Conservation (phyloP, 805 yeast species). For the Pichia exigua region DNA sequence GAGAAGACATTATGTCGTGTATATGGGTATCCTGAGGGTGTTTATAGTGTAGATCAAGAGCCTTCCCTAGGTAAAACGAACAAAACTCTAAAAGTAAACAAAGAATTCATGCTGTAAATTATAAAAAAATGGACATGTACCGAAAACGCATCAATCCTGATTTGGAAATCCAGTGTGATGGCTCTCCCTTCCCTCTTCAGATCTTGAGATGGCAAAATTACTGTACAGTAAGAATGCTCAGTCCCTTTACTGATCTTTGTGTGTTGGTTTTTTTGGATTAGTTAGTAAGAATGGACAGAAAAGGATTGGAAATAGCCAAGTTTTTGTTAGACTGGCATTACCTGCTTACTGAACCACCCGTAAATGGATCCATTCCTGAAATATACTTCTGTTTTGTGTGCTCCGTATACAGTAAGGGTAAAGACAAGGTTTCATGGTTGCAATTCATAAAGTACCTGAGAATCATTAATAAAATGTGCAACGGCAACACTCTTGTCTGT, state of each 20-base stretch:
- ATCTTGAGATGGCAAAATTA: background rate
- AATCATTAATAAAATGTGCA: constrained; percentile 18
- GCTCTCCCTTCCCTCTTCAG: background rate
- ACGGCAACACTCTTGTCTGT: constrained; percentile 18
- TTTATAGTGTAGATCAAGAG: background rate
- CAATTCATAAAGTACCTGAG: constrained; percentile 25
- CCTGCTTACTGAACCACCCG: constrained; percentile 25
- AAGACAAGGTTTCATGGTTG: constrained; percentile 29
- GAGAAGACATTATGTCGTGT: background rate
- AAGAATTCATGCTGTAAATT: background rate
- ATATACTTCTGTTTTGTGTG: constrained; percentile 27
- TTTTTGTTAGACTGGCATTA: constrained; percentile 27
- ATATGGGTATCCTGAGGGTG: background rate
- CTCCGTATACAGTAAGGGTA: constrained; percentile 24
- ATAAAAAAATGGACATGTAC: background rate
- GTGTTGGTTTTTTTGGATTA: background rate
- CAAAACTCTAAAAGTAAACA: background rate
- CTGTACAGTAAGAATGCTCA: background rate
- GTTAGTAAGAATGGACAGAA: constrained; percentile 22
- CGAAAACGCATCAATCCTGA: background rate
- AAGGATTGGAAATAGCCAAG: constrained; percentile 23
- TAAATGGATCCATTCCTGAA: constrained; percentile 25
- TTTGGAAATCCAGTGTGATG: background rate
- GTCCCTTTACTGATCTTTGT: background rate
- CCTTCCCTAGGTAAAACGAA: background rate